Percentiles rank a stretch among this genome's conserved stretches.
These are phyloP conservation scores for Vachellia collinsii DNA, from an alignment of 306 rosid species.

Conservation along the genomic window DNA sequence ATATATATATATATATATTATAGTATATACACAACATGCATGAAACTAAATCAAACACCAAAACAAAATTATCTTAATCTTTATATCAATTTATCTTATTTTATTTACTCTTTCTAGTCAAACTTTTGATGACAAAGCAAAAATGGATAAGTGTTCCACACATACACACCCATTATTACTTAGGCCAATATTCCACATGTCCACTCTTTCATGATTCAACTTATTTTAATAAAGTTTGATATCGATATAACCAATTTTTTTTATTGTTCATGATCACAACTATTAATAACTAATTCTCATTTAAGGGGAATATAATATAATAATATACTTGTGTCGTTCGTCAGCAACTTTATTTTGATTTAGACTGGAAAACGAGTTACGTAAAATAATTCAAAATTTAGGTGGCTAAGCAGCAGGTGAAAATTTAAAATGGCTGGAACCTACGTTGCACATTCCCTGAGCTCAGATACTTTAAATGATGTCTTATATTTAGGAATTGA, in stretches of 20 bases:
- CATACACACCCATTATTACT: neutral
- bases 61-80: neutral
- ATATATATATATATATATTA: neutral
- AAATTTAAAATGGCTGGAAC: neutral
- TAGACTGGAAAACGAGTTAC: neutral
- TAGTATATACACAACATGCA: neutral
- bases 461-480: too few species aligned
- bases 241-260: neutral
- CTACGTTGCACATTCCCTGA: neutral
- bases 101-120: neutral
- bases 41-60: neutral
- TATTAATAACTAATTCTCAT: neutral
- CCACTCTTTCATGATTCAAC: neutral
- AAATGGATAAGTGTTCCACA: slow-evolving; percentile 24
- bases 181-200: neutral
- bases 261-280: neutral
- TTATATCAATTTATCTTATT: neutral
- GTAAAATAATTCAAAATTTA: neutral
- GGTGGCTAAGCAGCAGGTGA: neutral
- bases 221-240: neutral
- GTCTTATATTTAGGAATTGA: neutral
- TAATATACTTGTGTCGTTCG: neutral
- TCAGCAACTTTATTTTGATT: neutral
- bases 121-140: neutral
- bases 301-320: neutral